phyloP scores from a whole-genome alignment of 345 rosid genomes.

The Xanthoceras sorbifolium region DNA sequence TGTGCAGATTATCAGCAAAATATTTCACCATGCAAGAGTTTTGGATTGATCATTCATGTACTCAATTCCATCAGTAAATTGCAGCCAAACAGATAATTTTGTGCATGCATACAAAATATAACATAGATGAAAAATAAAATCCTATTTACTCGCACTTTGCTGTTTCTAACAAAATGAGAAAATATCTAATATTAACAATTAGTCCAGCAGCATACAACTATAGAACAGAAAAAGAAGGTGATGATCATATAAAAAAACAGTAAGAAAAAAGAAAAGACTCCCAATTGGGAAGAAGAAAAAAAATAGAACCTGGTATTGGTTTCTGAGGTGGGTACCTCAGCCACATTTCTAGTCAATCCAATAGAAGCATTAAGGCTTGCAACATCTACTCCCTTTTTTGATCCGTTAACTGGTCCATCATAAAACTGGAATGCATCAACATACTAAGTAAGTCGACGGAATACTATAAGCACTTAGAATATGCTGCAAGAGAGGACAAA shows the following conservation, averaged over 20 bases:
- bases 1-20: conserved; percentile 21
- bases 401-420: conserved; percentile 60
- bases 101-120: not conserved
- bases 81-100: not conserved
- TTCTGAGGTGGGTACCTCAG: conserved; percentile 16
- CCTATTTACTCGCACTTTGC: not conserved
- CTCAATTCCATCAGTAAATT: conserved; percentile 5
- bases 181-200: not conserved
- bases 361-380: conserved; percentile 23
- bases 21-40: not conserved
- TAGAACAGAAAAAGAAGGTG: not conserved
- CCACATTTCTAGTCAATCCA: conserved; percentile 22
- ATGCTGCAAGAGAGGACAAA: conserved; percentile 20
- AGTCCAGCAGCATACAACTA: not conserved
- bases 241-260: not conserved
- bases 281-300: not conserved
- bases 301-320: conserved; percentile 44
- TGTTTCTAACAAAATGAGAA: not conserved
- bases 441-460: conserved; percentile 24
- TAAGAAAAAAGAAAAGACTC: not conserved
- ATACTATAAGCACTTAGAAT: conserved; percentile 12
- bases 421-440: conserved; percentile 51
- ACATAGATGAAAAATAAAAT: not conserved
- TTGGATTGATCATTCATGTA: not conserved
- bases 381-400: conserved; percentile 28